A percentile compares a stretch with the other conserved stretches of the same genome.
phyloP scores from a whole-genome alignment of 2,329 filamentous ascomycete species.

The Aspergillus quadrilineatus region DNA sequence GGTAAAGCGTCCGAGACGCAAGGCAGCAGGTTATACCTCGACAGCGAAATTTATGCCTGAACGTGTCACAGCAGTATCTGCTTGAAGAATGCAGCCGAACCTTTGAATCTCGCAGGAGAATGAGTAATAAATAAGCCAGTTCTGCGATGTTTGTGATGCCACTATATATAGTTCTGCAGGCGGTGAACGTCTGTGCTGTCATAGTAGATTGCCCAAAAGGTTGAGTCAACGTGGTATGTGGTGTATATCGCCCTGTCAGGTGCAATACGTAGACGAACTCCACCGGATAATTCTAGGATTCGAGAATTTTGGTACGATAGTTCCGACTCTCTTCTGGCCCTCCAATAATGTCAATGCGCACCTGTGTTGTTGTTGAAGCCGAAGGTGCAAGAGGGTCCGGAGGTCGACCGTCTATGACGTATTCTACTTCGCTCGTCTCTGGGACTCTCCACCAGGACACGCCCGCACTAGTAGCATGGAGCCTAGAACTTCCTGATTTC shows the following conservation, averaged over 20 bases:
- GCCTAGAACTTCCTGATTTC: no score
- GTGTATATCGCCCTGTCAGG: neutral
- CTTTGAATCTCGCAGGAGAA: neutral
- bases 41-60: slow-evolving; percentile 3
- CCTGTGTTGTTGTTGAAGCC: neutral
- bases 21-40: neutral
- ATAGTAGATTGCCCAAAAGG: neutral
- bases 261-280: no score
- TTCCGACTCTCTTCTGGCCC: no score
- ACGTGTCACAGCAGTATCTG: neutral
- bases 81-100: neutral
- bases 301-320: no score
- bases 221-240: neutral
- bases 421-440: neutral
- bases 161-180: slow-evolving; percentile 3
- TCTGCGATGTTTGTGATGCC: neutral
- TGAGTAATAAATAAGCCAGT: neutral
- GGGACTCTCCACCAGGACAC: neutral
- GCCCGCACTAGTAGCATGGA: no score
- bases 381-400: neutral
- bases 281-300: no score
- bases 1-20: neutral
- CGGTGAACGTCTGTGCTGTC: neutral
- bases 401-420: neutral
- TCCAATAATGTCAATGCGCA: neutral